Evolutionary conservation across 306 rosid genomes (phyloP), one percentile per base, ranked within the genome.

Genomic region (Cicer chorassanicum): DNA sequence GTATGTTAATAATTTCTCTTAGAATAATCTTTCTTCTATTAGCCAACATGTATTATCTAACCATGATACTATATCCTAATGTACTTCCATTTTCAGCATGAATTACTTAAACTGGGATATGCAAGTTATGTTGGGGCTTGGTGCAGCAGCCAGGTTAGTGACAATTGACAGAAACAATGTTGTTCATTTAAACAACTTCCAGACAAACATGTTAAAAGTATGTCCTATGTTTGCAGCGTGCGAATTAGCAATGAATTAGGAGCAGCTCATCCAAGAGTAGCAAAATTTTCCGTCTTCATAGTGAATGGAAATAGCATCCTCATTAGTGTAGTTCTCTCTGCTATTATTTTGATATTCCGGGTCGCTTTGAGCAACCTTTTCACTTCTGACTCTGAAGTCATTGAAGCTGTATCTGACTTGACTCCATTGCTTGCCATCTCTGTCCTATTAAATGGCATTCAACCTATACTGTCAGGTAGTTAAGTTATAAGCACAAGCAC

Each of bases 231-330:
- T 29, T 78, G 74, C 92, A 91, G 95, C 48, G 64, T 89, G 41
- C 74, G 97, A 40, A 77, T 91, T 10, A 86, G 92, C 81, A 91
- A 91, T 75, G 97, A 91, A 83, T 74, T 91, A 50, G 97, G 97
- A 36, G 91, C 89, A 44, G 87, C 84, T 4, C 78, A 91, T 81
- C 84, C 92, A 21, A 87, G 78, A 70, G 84, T 89, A 8, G 90
- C 97, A 44, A 89, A 86, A 59, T 84, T 91, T 71, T 71, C 90
- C 9, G 92, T 88, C 14, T 40, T 82, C 2, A 89, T 92, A 12
- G 97, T 92, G 78, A 86, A 16, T 21, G 93, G 89, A 15, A 85
- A 87, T n/a, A 86, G 92, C 84, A 68, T 87, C 76, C 70, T 87
- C 14, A 78, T 89, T 45, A 91, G 97, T 40, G 40, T 77, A 61